These are phyloP conservation scores for Saccharomyces hybrid DNA, from an alignment of 1,139 yeast genomes.

Conservation along the genomic window DNA sequence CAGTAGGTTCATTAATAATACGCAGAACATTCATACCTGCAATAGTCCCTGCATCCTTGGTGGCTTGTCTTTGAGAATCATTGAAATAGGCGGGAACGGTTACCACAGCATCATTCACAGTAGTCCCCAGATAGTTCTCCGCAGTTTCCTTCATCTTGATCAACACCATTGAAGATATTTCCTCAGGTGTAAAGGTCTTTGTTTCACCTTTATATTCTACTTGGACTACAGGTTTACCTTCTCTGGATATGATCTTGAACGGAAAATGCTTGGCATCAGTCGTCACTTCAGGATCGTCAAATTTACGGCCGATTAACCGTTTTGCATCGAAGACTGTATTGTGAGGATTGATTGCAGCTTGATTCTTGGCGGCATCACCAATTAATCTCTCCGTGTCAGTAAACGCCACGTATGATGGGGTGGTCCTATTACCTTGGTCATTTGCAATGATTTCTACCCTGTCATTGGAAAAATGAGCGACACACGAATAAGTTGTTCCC, in stretches of 20 bases:
- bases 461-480: constrained; percentile 64
- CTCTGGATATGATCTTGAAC: constrained; percentile 48
- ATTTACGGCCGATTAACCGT: constrained; percentile 60
- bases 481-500: constrained; percentile 80
- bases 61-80: constrained; percentile 97
- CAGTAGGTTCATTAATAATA: constrained; percentile 95
- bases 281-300: constrained; percentile 48
- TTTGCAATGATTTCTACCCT: constrained; percentile 63
- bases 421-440: constrained; percentile 64
- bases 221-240: constrained; percentile 51
- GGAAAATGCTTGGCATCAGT: constrained; percentile 57
- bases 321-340: constrained; percentile 63
- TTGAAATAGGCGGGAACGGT: constrained; percentile 94
- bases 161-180: constrained; percentile 57
- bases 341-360: constrained; percentile 59
- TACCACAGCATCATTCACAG: constrained; percentile 63
- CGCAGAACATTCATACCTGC: constrained; percentile 91
- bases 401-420: constrained; percentile 62
- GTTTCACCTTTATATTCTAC: constrained; percentile 61
- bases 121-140: constrained; percentile 53
- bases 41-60: constrained; percentile 94
- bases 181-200: constrained; percentile 57
- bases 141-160: constrained; percentile 61
- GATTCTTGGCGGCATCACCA: constrained; percentile 66
- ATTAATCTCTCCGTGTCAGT: constrained; percentile 58